Evolutionary conservation across 2,329 filamentous ascomycete species (phyloP), one percentile per base, ranked within the genome.

Genomic region (Tolypocladium album): DNA sequence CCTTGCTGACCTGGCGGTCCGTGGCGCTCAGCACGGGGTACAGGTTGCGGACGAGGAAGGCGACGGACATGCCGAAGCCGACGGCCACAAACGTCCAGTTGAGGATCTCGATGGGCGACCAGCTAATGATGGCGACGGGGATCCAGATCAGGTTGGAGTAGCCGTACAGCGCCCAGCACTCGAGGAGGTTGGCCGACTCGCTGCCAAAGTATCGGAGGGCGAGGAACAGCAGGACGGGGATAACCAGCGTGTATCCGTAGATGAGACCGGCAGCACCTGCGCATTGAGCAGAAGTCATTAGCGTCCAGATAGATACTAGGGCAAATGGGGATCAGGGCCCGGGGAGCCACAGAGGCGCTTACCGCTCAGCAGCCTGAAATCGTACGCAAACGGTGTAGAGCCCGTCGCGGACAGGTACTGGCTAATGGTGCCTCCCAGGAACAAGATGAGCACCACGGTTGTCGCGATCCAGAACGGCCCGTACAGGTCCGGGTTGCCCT

Each of bases 391-490:
- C 61, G 89, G 86, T 27, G 84, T 82, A 59, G 84, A 82, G n/a
- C 79, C 80, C 52, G 83, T 83, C 31, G 82, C 82, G 34, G 89
- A 85, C 57, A 97, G 78, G 74, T 96, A 97, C 75, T 94, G 88
- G 71, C 88, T 95, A 65, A 99, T 96, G 0, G 94, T 97, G 15
- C 94, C 94, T 1, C 93, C 94, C 53, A 99, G 74, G 76, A 99
- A 99, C 39, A 99, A 77, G 62, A 99, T 97, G 64, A 99, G 83
- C 15, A 99, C 88, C 12, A 99, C 94, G 0, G 94, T 97, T 0
- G 94, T 97, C 12, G 94, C 94, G 76, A 99, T 97, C 94, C 94
- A 99, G 71, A 97, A 92, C 1, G 94, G 94, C 1, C 93, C 93
- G 79, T 99, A 99, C 40, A 99, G 79, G 71, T 99, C 94, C 1